phyloP scores from a whole-genome alignment of 2,329 filamentous ascomycete species.

The Allantophomopsis lycopodina region DNA sequence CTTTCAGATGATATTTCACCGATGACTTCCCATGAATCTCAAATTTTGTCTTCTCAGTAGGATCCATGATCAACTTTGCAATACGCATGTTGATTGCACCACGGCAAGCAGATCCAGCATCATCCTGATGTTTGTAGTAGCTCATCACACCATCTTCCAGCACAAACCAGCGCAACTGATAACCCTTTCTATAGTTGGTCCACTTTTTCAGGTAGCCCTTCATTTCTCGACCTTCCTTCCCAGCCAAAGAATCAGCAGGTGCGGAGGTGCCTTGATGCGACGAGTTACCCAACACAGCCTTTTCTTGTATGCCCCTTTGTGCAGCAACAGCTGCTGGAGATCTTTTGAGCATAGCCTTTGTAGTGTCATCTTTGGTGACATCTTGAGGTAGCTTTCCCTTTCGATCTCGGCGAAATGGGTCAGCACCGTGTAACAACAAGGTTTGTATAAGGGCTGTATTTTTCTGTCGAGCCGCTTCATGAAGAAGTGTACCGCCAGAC shows the following conservation, averaged over 20 bases:
- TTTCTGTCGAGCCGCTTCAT: slow-evolving; percentile 82
- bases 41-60: slow-evolving; percentile 94
- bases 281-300: slow-evolving; percentile 76
- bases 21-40: slow-evolving; percentile 97
- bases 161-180: slow-evolving; percentile 95
- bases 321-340: slow-evolving; percentile 90
- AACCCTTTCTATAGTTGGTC: slow-evolving; percentile 97
- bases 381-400: slow-evolving; percentile 94
- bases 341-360: slow-evolving; percentile 77
- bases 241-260: slow-evolving; percentile 48
- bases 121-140: slow-evolving; percentile 99
- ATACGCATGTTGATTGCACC: slow-evolving; percentile 99
- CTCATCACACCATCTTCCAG: slow-evolving; percentile 93
- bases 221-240: slow-evolving; percentile 89
- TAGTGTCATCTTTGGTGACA: slow-evolving; percentile 88
- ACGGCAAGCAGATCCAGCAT: slow-evolving; percentile 88
- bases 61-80: slow-evolving; percentile 85
- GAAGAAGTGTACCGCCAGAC: slow-evolving; percentile 79
- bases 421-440: slow-evolving; percentile 82
- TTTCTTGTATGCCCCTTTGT: slow-evolving; percentile 92
- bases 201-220: slow-evolving; percentile 98
- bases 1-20: slow-evolving; percentile 95
- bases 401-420: slow-evolving; percentile 88
- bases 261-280: slow-evolving; percentile 35
- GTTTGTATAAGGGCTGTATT: slow-evolving; percentile 83